Conservation (phyloP, 1,284 basidiomycete genomes). For the Bjerkandera adusta region DNA sequence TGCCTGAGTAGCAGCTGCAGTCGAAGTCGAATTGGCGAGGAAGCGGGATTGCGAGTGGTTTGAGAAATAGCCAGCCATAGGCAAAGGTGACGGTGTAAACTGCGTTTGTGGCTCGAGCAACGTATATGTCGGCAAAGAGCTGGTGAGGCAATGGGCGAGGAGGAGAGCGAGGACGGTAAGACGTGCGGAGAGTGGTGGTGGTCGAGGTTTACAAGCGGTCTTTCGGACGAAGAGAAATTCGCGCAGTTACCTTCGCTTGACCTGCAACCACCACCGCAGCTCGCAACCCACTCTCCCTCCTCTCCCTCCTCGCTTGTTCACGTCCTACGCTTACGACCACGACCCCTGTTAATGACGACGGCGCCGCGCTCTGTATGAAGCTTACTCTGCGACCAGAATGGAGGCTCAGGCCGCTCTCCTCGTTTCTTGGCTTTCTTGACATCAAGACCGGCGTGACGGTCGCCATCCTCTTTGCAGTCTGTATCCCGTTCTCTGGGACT, state of each 20-base stretch:
- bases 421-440: slow-evolving; percentile 83
- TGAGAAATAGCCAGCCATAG: slow-evolving; percentile 66
- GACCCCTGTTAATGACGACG: slow-evolving; percentile 20
- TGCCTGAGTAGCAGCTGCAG: slow-evolving; percentile 24
- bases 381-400: slow-evolving; percentile 78
- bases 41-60: slow-evolving; percentile 78
- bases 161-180: neutral
- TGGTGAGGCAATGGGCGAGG: slow-evolving; percentile 1
- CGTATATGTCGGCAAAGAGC: neutral
- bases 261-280: slow-evolving; percentile 11
- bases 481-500: slow-evolving; percentile 6
- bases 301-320: slow-evolving; percentile 10
- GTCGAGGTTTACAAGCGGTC: neutral
- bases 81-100: slow-evolving; percentile 5
- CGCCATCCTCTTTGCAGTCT: slow-evolving; percentile 82
- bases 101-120: neutral
- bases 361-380: slow-evolving; percentile 55
- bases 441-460: slow-evolving; percentile 88
- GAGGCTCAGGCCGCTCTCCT: slow-evolving; percentile 75
- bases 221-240: neutral
- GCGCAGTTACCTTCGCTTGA: neutral
- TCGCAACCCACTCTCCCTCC: slow-evolving; percentile 13
- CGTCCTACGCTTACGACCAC: slow-evolving; percentile 3
- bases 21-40: slow-evolving; percentile 36
- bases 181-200: slow-evolving; percentile 2